Evolutionary conservation across 129 eudicot species (phyloP).

Genomic region (Cynara cardunculus): DNA sequence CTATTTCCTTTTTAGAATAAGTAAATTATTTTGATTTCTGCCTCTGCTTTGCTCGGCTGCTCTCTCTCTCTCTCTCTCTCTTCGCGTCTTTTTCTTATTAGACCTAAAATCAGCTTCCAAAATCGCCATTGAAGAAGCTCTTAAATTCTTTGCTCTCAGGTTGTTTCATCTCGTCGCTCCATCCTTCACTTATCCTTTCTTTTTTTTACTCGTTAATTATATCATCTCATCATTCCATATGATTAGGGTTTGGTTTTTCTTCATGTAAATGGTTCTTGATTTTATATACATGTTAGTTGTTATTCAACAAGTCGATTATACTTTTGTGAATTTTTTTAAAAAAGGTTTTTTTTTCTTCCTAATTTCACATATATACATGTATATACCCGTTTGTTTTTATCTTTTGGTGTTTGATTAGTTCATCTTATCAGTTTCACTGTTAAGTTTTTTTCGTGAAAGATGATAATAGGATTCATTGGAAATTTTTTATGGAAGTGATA

Average conservation of each 20-base stretch:
- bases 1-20: background rate
- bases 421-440: conserved; percentile 6
- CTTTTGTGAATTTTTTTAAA: background rate
- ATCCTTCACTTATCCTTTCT: background rate
- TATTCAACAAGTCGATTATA: background rate
- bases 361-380: background rate
- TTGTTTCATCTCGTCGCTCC: background rate
- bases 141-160: conserved; percentile 1
- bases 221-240: background rate
- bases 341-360: background rate
- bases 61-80: conserved; percentile 5
- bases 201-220: background rate
- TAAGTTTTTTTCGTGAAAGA: background rate
- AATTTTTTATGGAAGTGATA: background rate
- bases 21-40: background rate
- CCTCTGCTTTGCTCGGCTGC: background rate
- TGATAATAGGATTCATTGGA: background rate
- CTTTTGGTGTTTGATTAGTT: background rate
- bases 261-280: background rate
- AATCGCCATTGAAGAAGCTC: background rate
- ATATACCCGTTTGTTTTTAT: background rate
- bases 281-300: background rate
- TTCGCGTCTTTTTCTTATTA: conserved; percentile 2
- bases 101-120: conserved; percentile 3
- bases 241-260: background rate